These are phyloP conservation scores for Alternaria atra DNA, from an alignment of 2,329 filamentous ascomycete species.

Conservation along the genomic window DNA sequence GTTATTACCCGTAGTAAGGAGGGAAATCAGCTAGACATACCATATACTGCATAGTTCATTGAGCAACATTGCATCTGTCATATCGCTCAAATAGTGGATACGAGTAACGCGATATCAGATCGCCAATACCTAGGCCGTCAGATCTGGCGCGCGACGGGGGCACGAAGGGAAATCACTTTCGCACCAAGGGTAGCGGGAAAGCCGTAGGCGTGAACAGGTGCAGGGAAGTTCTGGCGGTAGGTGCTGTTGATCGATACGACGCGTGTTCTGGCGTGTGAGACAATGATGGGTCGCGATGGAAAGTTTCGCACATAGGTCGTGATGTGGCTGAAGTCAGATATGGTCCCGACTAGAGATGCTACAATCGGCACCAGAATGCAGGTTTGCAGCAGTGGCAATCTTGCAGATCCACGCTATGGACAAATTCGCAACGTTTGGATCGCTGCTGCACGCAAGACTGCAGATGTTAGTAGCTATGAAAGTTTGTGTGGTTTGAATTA, in stretches of 20 bases:
- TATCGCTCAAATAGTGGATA: conserved; percentile 20
- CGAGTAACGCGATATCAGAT: conserved; percentile 17
- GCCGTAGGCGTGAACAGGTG: conserved; percentile 4
- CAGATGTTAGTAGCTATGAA: background rate
- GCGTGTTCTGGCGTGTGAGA: background rate
- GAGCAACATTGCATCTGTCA: conserved; percentile 50
- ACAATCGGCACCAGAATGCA: conserved; percentile 10
- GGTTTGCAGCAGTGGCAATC: background rate
- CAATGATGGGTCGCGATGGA: conserved; percentile 10
- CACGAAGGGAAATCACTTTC: conserved; percentile 6
- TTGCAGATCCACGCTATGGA: conserved; percentile 1
- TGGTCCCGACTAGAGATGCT: background rate
- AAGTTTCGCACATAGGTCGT: conserved; percentile 4
- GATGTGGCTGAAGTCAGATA: conserved; percentile 12
- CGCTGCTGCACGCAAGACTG: conserved; percentile 8
- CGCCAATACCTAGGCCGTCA: background rate
- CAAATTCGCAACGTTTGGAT: conserved; percentile 10
- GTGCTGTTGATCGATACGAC: background rate
- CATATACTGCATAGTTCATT: conserved; percentile 58
- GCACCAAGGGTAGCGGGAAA: background rate
- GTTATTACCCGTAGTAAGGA: conserved; percentile 3
- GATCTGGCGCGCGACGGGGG: conserved; percentile 12
- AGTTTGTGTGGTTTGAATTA: conserved; percentile 1
- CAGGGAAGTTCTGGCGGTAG: conserved; percentile 8
- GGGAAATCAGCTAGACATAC: conserved; percentile 44